These are phyloP conservation scores for Lycium ferocissimum DNA, from an alignment of 257 asterid species.

Conservation along the genomic window DNA sequence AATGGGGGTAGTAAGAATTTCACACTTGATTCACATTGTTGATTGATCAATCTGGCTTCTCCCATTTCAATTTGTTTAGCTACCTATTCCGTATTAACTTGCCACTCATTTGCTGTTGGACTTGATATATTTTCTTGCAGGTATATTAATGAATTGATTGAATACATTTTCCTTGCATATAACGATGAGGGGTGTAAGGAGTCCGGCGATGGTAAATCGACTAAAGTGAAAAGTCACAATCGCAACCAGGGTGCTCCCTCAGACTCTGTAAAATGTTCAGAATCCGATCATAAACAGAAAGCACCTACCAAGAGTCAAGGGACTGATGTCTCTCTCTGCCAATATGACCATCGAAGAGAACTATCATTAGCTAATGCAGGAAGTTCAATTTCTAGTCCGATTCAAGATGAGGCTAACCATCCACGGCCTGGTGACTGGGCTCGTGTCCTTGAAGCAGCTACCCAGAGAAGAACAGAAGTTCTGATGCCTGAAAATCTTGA, in stretches of 20 bases:
- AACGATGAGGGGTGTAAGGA: slow-evolving; percentile 61
- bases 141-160: slow-evolving; percentile 93
- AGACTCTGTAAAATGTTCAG: slow-evolving; percentile 54
- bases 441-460: slow-evolving; percentile 85
- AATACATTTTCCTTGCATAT: slow-evolving; percentile 69
- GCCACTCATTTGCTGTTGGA: neutral
- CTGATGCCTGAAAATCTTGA: slow-evolving; percentile 98
- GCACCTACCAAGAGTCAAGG: slow-evolving; percentile 47
- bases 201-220: slow-evolving; percentile 46
- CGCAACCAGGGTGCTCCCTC: slow-evolving; percentile 43
- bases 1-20: neutral
- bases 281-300: slow-evolving; percentile 46
- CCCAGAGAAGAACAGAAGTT: slow-evolving; percentile 98
- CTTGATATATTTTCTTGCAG: slow-evolving; percentile 45
- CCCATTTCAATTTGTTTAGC: slow-evolving; percentile 13
- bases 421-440: slow-evolving; percentile 89
- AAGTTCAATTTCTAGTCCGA: slow-evolving; percentile 43
- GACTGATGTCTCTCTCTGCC: slow-evolving; percentile 47
- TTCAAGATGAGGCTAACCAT: slow-evolving; percentile 53
- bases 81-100: neutral
- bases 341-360: slow-evolving; percentile 50
- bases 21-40: neutral
- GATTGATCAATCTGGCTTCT: neutral
- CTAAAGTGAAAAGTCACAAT: slow-evolving; percentile 48
- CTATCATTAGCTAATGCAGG: slow-evolving; percentile 45